Base-by-base conservation (phyloP, 1,139 yeast genomes). In the Scheffersomyces parashehatae region DNA sequence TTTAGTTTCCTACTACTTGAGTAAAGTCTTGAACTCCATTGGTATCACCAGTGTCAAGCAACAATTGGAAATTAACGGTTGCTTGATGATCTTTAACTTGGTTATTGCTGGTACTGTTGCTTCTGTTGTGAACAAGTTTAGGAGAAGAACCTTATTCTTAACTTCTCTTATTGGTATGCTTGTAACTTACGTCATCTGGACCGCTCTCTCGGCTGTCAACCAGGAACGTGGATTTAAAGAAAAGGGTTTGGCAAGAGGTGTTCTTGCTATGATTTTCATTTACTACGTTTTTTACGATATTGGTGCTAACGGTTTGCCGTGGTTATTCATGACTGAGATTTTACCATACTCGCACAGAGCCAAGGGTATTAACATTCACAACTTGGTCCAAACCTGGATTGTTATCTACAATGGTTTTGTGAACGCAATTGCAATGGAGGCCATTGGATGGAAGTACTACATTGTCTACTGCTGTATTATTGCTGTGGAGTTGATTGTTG, bases 341-440 rank as follows among this genome's bases (percentile, higher is more conserved):
- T 63, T 72, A 51, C 79, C 79, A 6, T 73, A 68, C 59, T 59
- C 67, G 29, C 67, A 70, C 54, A 62, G 80, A 60, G 70, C 78
- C 37, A 73, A 71, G 54, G 79, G 79, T 42, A 52, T 73, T 37
- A 68, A 68, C 45, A 54, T 71, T 46, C 57, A 20, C 28, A 35
- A 44, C 28, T 30, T 52, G 16, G 30, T 43, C 11, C 41, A 41
- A 6, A 31, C 40, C 28, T 24, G 30, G 16, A 42, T 37, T 26
- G 31, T 15, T 9, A 31, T 58, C 29, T 58, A 64, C 63, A 73
- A 72, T 42, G 70, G 79, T 35, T 81, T 74, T 55, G 82, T 79
- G 41, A 79, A 79, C 54, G 79, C 85, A 5, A 70, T 81, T 54
- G 86, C 84, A 29, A 74, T 81, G 80, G 81, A 73, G 46, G 75